These are phyloP conservation scores for Claviceps sp. DNA, from an alignment of 2,329 filamentous ascomycete genomes.

Conservation along the genomic window DNA sequence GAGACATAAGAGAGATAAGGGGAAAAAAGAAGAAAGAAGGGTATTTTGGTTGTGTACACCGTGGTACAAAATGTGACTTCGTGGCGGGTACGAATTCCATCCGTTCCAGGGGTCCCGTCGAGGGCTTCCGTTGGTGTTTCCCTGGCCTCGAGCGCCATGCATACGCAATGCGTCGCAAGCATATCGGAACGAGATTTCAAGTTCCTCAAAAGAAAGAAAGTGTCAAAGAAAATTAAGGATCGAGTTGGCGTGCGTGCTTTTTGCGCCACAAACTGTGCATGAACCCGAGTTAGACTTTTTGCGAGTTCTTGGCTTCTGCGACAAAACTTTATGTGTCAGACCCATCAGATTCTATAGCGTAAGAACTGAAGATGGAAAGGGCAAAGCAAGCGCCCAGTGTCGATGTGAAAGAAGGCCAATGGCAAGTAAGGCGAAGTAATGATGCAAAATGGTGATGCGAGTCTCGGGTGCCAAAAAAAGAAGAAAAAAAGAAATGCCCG, in stretches of 20 bases:
- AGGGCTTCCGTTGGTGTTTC: background rate
- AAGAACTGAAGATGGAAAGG: slow-evolving; percentile 10
- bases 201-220: background rate
- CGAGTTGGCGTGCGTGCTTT: slow-evolving; percentile 3
- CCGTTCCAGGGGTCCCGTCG: background rate
- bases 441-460: slow-evolving; percentile 2
- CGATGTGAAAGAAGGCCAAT: slow-evolving; percentile 3
- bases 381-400: slow-evolving; percentile 9
- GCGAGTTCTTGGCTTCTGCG: background rate
- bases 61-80: background rate
- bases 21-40: background rate
- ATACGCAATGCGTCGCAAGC: slow-evolving; percentile 7
- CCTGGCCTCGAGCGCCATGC: slow-evolving; percentile 3
- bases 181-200: background rate
- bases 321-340: background rate
- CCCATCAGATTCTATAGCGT: background rate
- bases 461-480: background rate
- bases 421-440: background rate
- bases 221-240: background rate
- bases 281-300: background rate
- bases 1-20: background rate
- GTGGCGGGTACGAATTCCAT: slow-evolving; percentile 1
- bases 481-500: background rate
- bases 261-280: slow-evolving; percentile 5
- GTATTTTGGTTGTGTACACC: slow-evolving; percentile 6